These are phyloP conservation scores for Raddia guianensis DNA, from an alignment of 176 grass and related monocot species.

Conservation along the genomic window DNA sequence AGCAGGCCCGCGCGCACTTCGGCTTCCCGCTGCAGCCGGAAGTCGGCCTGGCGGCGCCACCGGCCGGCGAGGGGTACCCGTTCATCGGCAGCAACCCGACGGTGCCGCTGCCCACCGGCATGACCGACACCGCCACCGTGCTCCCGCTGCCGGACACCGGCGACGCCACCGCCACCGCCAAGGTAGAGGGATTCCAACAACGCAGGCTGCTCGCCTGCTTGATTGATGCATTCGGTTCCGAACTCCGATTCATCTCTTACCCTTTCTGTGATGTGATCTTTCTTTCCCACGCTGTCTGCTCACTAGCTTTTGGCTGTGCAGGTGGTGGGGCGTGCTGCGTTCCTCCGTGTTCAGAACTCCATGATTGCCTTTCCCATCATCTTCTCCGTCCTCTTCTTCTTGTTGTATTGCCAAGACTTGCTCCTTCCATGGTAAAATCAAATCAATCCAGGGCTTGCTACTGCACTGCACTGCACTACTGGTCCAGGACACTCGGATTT, in stretches of 20 bases:
- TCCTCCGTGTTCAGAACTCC: background rate
- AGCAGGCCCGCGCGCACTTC: slow-evolving; percentile 40
- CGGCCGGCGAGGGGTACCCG: slow-evolving; percentile 50
- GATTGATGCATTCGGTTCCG: too few relatives aligned
- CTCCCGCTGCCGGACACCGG: slow-evolving; percentile 43
- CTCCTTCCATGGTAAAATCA: background rate
- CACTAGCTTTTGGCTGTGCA: slow-evolving; percentile 1
- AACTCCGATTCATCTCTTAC: too few relatives aligned
- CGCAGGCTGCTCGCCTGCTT: background rate
- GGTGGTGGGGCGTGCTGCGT: slow-evolving; percentile 35
- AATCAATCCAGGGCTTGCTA: too few relatives aligned
- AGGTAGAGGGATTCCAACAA: background rate
- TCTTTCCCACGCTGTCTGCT: background rate
- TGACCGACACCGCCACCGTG: slow-evolving; percentile 51
- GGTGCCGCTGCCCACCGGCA: slow-evolving; percentile 57
- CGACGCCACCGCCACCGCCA: slow-evolving; percentile 6
- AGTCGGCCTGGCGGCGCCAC: slow-evolving; percentile 21
- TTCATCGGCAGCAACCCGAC: slow-evolving; percentile 67
- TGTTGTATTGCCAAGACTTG: background rate
- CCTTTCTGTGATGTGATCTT: background rate
- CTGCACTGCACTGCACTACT: too few relatives aligned
- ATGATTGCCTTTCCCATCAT: slow-evolving; percentile 11
- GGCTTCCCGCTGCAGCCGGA: slow-evolving; percentile 55
- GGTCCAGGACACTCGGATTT: too few relatives aligned
- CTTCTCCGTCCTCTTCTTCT: background rate